Evolutionary conservation across 495 filamentous ascomycete genomes (phyloP).

Genomic region (Tuber indicum): DNA sequence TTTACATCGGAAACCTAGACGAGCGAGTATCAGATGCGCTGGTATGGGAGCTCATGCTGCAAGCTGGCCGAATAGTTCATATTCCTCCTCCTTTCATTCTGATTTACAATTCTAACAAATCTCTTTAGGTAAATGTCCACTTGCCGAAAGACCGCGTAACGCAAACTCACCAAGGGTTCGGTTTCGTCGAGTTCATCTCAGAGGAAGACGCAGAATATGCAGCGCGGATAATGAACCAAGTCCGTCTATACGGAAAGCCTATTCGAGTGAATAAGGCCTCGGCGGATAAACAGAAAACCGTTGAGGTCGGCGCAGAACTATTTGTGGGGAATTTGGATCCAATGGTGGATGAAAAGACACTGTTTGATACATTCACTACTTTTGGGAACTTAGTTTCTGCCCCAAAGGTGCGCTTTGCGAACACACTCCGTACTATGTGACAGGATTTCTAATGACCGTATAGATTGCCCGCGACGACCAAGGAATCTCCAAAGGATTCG

Average conservation of each 20-base stretch:
- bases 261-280: conserved; percentile 95
- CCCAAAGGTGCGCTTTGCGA: conserved; percentile 58
- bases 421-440: not conserved
- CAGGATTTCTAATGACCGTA: conserved; percentile 24
- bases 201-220: conserved; percentile 98
- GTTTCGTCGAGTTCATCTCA: conserved; percentile 95
- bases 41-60: conserved; percentile 95
- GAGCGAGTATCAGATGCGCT: conserved; percentile 86
- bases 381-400: conserved; percentile 78
- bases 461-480: conserved; percentile 85
- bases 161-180: conserved; percentile 93
- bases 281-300: conserved; percentile 92
- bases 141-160: conserved; percentile 96
- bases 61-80: conserved; percentile 72
- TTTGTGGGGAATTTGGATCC: conserved; percentile 95
- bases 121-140: conserved; percentile 71
- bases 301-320: conserved; percentile 93
- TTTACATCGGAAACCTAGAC: conserved; percentile 97
- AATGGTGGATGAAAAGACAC: conserved; percentile 89
- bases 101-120: conserved; percentile 10
- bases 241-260: conserved; percentile 86
- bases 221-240: conserved; percentile 91
- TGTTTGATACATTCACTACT: conserved; percentile 95
- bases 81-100: not conserved
- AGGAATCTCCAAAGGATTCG: conserved; percentile 89